A percentile compares a stretch with the other conserved stretches of the same genome.
Conservation (phyloP, 257 asterid species). For the Solanum arcanum region DNA sequence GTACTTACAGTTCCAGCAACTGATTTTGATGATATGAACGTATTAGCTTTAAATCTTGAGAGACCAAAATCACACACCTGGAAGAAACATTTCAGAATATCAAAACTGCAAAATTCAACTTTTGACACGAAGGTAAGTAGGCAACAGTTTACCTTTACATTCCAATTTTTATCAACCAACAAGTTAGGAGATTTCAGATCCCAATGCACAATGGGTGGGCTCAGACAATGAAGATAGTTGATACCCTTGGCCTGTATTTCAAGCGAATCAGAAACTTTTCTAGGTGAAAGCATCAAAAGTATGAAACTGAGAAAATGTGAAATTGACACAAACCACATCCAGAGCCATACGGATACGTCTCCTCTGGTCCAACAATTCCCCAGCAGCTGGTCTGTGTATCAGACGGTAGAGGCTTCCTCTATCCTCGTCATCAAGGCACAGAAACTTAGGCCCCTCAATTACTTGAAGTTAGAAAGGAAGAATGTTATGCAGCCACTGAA, state of each 20-base stretch:
- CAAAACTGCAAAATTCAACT: neutral
- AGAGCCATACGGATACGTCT: constrained; percentile 81
- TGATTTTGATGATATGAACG: constrained; percentile 83
- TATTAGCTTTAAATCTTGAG: constrained; percentile 88
- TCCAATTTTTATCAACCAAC: constrained; percentile 87
- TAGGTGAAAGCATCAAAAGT: neutral
- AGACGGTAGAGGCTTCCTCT: constrained; percentile 92
- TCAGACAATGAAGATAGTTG: constrained; percentile 79
- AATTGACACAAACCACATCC: constrained; percentile 68
- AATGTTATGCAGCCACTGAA: neutral
- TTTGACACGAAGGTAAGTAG: neutral
- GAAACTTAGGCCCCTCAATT: neutral
- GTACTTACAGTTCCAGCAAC: constrained; percentile 89
- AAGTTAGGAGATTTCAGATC: constrained; percentile 89
- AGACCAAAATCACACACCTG: constrained; percentile 96
- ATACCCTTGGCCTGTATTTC: constrained; percentile 71
- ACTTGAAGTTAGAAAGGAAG: neutral
- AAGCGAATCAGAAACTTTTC: neutral
- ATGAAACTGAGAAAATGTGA: neutral
- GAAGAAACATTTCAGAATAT: neutral
- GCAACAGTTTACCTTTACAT: constrained; percentile 51
- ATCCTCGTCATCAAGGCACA: neutral
- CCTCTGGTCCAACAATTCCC: constrained; percentile 75
- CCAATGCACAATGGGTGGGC: constrained; percentile 85
- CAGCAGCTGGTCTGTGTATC: constrained; percentile 84